A percentile compares a stretch with the other conserved stretches of the same genome.
Evolutionary conservation across 139 green algal genomes (phyloP).

Genomic region (Asterochloris sp.): DNA sequence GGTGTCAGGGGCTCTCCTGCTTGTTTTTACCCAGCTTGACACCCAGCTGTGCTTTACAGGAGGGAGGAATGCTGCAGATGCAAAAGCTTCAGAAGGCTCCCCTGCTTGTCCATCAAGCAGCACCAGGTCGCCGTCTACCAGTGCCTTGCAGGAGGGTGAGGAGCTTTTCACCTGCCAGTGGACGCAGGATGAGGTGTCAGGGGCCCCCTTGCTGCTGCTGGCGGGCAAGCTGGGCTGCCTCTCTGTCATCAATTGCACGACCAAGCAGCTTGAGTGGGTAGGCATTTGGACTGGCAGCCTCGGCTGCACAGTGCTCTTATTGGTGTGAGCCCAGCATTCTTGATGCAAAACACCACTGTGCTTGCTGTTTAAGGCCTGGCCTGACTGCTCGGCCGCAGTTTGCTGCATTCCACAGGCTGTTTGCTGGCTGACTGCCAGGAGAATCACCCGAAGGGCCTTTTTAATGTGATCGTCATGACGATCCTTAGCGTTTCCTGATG

Average conservation of each 20-base stretch:
- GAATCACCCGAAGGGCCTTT: too few species aligned
- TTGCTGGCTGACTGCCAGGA: background rate
- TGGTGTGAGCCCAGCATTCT: background rate
- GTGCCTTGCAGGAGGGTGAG: slow-evolving; percentile 29
- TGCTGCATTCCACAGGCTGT: too few species aligned
- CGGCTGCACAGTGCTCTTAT: background rate
- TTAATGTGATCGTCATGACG: too few species aligned
- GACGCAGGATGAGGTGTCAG: slow-evolving; percentile 35
- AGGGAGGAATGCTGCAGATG: too few species aligned
- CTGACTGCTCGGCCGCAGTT: background rate
- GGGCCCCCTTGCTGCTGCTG: slow-evolving; percentile 61
- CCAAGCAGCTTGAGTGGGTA: slow-evolving; percentile 28
- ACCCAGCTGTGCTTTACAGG: background rate
- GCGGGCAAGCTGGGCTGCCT: slow-evolving; percentile 61
- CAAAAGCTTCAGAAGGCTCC: background rate
- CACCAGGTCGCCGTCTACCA: background rate
- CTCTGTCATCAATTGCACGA: slow-evolving; percentile 43
- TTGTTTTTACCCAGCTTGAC: background rate
- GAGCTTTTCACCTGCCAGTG: slow-evolving; percentile 71
- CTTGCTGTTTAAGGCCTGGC: background rate
- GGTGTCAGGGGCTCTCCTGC: background rate
- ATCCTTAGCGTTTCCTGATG: background rate
- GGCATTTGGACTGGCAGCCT: background rate
- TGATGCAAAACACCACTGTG: background rate
- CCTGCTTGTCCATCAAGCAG: background rate